phyloP scores from a whole-genome alignment of 2,329 filamentous ascomycete species.

The Salinomyces thailandicus region DNA sequence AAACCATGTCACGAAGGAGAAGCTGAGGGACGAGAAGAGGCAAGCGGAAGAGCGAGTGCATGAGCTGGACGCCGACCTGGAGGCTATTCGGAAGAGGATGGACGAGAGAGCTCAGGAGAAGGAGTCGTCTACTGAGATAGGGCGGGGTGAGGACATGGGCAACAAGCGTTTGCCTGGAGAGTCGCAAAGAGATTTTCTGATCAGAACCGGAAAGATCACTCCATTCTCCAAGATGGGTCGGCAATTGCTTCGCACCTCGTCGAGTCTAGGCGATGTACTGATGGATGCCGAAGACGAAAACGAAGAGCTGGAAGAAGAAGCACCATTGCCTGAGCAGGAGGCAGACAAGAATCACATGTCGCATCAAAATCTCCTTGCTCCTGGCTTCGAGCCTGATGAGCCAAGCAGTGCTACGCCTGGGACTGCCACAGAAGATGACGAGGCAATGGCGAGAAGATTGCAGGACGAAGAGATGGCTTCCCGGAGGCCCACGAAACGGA shows the following conservation, averaged over 20 bases:
- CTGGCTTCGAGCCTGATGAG: conserved; percentile 33
- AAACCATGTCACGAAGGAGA: conserved; percentile 46
- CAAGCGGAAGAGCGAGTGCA: conserved; percentile 56
- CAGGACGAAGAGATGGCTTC: conserved; percentile 29
- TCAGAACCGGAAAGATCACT: conserved; percentile 94
- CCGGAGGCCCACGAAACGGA: conserved; percentile 31
- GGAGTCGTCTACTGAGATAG: conserved; percentile 31
- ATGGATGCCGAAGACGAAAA: conserved; percentile 70
- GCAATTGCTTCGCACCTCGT: conserved; percentile 51
- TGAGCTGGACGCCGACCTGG: conserved; percentile 59
- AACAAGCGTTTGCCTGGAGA: conserved; percentile 64
- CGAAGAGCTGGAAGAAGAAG: conserved; percentile 37
- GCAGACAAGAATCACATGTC: conserved; percentile 29
- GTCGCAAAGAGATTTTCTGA: conserved; percentile 76
- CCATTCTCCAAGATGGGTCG: conserved; percentile 75
- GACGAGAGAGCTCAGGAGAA: conserved; percentile 57
- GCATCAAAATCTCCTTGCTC: conserved; percentile 39
- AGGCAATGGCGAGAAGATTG: conserved; percentile 19
- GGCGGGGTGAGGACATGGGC: conserved; percentile 36
- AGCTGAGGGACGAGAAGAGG: conserved; percentile 54
- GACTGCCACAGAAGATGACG: conserved; percentile 20
- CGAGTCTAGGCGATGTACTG: conserved; percentile 65
- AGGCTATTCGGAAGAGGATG: conserved; percentile 72
- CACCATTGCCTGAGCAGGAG: conserved; percentile 10
- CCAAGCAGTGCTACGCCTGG: conserved; percentile 12